phyloP scores from a whole-genome alignment of 78 protist genomes.

The Dictyostelium purpureum region DNA sequence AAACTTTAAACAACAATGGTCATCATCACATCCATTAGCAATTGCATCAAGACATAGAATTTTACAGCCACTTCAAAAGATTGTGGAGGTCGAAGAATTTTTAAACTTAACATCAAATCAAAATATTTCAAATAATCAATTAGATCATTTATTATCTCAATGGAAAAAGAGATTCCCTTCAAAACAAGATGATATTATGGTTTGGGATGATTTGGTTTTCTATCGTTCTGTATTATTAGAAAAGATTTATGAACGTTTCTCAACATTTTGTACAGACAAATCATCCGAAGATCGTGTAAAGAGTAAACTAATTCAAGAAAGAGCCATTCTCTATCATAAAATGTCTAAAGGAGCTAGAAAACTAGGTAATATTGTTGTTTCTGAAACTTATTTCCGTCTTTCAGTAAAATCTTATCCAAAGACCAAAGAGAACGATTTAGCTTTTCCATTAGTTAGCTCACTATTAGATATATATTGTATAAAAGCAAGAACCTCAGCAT shows the following conservation, averaged over 20 bases:
- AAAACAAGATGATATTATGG: constrained; percentile 47
- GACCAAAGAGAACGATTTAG: constrained; percentile 74
- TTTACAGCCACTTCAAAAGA: constrained; percentile 76
- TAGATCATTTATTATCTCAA: constrained; percentile 19
- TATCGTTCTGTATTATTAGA: constrained; percentile 65
- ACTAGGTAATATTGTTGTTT: constrained; percentile 57
- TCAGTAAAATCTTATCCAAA: constrained; percentile 75
- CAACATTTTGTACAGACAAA: background rate
- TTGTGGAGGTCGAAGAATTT: constrained; percentile 83
- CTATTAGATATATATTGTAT: constrained; percentile 73
- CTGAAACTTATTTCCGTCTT: constrained; percentile 73
- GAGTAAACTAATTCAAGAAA: constrained; percentile 38
- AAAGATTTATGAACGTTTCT: constrained; percentile 71
- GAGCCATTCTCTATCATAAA: constrained; percentile 73
- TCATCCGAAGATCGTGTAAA: background rate
- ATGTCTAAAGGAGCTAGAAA: constrained; percentile 83
- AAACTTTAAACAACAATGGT: constrained; percentile 74
- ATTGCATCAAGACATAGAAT: constrained; percentile 26
- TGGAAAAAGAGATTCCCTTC: constrained; percentile 76
- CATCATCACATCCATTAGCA: constrained; percentile 71
- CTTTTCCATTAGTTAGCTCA: constrained; percentile 74
- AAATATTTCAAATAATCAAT: background rate
- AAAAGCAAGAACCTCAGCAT: constrained; percentile 49
- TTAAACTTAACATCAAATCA: background rate
- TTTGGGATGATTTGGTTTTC: constrained; percentile 80